phyloP scores from a whole-genome alignment of 352 stramenopile species.

The Phytophthora sojae region DNA sequence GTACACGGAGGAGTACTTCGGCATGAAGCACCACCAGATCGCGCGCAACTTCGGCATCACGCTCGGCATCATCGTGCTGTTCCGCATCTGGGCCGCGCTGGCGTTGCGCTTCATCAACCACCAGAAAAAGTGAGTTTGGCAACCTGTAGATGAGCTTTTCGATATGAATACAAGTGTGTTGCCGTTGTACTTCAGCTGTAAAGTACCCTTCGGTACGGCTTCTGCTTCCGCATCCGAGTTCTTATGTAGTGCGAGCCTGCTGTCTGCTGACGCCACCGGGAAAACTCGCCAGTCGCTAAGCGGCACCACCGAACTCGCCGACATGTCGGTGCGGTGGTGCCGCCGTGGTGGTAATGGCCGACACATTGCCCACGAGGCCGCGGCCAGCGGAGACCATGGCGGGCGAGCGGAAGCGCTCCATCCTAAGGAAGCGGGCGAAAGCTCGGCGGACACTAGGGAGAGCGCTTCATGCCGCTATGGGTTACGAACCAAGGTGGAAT shows the following conservation, averaged over 20 bases:
- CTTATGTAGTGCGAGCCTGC: too few species aligned
- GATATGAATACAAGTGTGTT: too few species aligned
- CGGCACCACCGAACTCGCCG: not conserved
- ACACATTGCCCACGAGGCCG: not conserved
- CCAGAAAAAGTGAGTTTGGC: slow-evolving; percentile 47
- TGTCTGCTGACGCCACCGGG: too few species aligned
- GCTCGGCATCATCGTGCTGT: slow-evolving; percentile 37
- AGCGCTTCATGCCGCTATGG: too few species aligned
- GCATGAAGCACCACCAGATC: slow-evolving; percentile 35
- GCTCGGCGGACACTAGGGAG: too few species aligned
- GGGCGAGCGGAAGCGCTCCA: not conserved
- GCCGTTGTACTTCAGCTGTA: too few species aligned
- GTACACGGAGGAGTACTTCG: slow-evolving; percentile 32
- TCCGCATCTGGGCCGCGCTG: slow-evolving; percentile 37
- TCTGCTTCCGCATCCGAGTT: too few species aligned
- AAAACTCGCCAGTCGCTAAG: not conserved
- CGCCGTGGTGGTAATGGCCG: too few species aligned
- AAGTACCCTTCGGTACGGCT: too few species aligned
- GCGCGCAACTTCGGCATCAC: slow-evolving; percentile 28
- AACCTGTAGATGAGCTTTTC: too few species aligned
- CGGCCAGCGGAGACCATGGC: not conserved
- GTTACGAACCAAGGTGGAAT: too few species aligned
- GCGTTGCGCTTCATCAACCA: slow-evolving; percentile 49
- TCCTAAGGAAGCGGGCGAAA: too few species aligned
- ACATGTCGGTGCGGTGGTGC: not conserved